These are phyloP conservation scores for Musa balbisiana DNA, from an alignment of 202 grass and related monocot genomes.

Conservation along the genomic window DNA sequence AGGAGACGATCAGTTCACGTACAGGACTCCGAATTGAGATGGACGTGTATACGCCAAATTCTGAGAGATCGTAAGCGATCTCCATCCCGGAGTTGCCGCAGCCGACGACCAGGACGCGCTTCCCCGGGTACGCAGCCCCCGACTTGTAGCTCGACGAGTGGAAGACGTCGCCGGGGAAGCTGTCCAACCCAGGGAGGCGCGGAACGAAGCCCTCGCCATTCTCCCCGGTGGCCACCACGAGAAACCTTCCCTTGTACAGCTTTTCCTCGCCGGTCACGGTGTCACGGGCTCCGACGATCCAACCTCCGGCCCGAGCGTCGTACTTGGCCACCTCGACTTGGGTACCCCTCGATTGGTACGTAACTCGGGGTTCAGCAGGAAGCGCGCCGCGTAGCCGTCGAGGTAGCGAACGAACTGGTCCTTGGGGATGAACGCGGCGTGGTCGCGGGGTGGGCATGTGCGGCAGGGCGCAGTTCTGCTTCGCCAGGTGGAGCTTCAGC, in stretches of 20 bases:
- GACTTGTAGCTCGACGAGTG: constrained; percentile 26
- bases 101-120: constrained; percentile 28
- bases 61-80: constrained; percentile 30
- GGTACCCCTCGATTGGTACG: no score
- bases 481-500: constrained; percentile 26
- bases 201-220: constrained; percentile 19
- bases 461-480: constrained; percentile 23
- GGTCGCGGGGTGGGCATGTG: constrained; percentile 6
- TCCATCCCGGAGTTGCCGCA: constrained; percentile 36
- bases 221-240: constrained; percentile 33
- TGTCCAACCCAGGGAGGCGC: constrained; percentile 4
- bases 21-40: constrained; percentile 19
- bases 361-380: neutral
- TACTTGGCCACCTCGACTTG: constrained; percentile 5
- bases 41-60: neutral
- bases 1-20: neutral
- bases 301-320: constrained; percentile 1
- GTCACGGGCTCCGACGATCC: constrained; percentile 11
- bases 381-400: constrained; percentile 16
- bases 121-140: constrained; percentile 3
- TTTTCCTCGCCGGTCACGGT: neutral
- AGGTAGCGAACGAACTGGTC: constrained; percentile 21
- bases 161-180: constrained; percentile 17
- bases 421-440: constrained; percentile 20
- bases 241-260: constrained; percentile 13